Evolutionary conservation across 2,329 filamentous ascomycete genomes (phyloP).

Genomic region (Ophiostoma himal-ulmi): DNA sequence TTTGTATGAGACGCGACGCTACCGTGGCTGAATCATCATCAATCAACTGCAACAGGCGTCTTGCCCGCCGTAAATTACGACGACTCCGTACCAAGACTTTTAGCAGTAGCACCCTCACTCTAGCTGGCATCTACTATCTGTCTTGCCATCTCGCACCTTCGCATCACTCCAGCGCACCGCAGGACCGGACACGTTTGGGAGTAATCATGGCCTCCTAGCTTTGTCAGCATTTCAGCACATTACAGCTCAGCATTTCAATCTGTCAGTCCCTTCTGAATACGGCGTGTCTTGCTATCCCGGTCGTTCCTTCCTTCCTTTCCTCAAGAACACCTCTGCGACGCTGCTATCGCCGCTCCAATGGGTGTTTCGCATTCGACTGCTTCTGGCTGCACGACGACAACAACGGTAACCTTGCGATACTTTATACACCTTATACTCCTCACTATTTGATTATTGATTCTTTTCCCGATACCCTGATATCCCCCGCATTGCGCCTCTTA

Average conservation of each 20-base stretch:
- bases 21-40: constrained; percentile 11
- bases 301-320: neutral
- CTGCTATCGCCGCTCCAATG: constrained; percentile 9
- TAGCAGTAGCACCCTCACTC: neutral
- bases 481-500: constrained; percentile 6
- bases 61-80: constrained; percentile 11
- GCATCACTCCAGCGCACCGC: constrained; percentile 9
- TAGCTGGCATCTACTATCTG: neutral
- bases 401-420: neutral
- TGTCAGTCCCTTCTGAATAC: neutral
- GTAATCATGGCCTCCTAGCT: constrained; percentile 3
- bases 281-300: neutral
- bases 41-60: neutral
- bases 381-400: constrained; percentile 23
- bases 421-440: neutral
- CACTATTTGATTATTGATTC: neutral
- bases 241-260: neutral
- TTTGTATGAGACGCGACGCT: constrained; percentile 1
- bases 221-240: neutral
- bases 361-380: constrained; percentile 10
- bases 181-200: constrained; percentile 2
- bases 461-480: neutral
- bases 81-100: constrained; percentile 14
- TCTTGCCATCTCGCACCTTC: neutral
- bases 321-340: neutral